Percentiles rank a stretch among this genome's conserved stretches.
Conservation (phyloP, 2,329 filamentous ascomycete genomes). For the Monosporascus ibericus region DNA sequence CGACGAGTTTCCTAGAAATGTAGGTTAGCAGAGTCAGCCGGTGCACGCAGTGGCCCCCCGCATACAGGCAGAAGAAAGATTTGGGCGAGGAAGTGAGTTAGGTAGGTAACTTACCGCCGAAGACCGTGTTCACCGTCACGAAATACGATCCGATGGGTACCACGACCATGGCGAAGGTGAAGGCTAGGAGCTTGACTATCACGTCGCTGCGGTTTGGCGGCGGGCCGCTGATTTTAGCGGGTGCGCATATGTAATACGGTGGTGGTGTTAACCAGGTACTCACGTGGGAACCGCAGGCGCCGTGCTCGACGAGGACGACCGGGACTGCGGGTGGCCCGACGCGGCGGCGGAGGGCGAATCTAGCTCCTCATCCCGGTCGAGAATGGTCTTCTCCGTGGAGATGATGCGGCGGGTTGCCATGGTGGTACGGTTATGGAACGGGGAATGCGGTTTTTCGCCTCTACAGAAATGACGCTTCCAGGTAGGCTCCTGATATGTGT, state of each 20-base stretch:
- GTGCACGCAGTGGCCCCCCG: not conserved
- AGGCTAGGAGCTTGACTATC: constrained; percentile 82
- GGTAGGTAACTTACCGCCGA: constrained; percentile 54
- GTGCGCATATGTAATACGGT: no score
- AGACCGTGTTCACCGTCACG: constrained; percentile 67
- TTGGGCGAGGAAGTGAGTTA: not conserved
- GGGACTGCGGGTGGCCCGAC: constrained; percentile 33
- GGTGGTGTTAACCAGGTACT: constrained; percentile 26
- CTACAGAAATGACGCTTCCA: no score
- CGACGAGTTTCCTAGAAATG: constrained; percentile 69
- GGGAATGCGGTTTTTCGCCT: no score
- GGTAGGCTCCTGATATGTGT: no score
- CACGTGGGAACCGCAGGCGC: constrained; percentile 79
- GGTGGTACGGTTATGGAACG: not conserved
- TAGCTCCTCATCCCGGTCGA: constrained; percentile 51
- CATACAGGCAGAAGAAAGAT: not conserved
- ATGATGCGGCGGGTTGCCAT: constrained; percentile 69
- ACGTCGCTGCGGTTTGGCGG: constrained; percentile 53
- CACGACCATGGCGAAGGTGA: constrained; percentile 87
- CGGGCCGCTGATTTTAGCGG: no score
- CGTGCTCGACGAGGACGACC: constrained; percentile 52
- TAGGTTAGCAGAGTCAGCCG: not conserved
- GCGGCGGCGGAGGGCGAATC: constrained; percentile 32
- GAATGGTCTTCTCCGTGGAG: constrained; percentile 58
- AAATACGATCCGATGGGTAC: constrained; percentile 88